Base-by-base conservation (phyloP, 176 grass and related monocot species). In the Aegilops sharonensis region DNA sequence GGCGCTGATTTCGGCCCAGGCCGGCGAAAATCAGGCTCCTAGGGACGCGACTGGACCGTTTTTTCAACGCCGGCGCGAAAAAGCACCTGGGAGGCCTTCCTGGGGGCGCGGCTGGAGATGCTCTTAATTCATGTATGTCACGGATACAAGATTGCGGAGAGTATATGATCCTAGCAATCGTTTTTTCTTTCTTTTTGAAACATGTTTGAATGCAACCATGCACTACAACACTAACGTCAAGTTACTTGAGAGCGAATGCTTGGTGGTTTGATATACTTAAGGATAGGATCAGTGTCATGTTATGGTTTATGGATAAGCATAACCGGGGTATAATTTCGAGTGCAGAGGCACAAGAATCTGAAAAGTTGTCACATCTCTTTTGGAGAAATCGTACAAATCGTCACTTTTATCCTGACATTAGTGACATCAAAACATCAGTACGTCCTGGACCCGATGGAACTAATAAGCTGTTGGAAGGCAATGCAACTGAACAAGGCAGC, bases 261-360 rank as follows among this genome's bases (percentile, higher is more conserved):
- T 76, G 61, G 43, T 56, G 67, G 69, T 31, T 57, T 57, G 59
- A 82, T 64, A 47, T 80, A 72, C 57, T 52, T 21, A 54, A 52
- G 71, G 77, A 72, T 80, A 80, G 63, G 60, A 72, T 81, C 68
- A n/a, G 14, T 81, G 36, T 63, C 64, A 74, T 74, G 48, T 66
- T 80, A 8, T n/a, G 35, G 24, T 3, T 42, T 65, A 20, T 79
- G 57, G 81, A 89, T 89, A 73, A 65, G 52, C 11, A 84, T 73
- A 67, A 66, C 37, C 24, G 17, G 23, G 13, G 61, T 47, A 80
- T 80, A 65, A 72, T 42, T 8, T 65, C 40, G 31, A 40, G 29
- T 89, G 75, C 37, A 75, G 77, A 15, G 54, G 2, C 15, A 54
- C 30, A 62, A 72, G 31, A 36, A 36, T 88, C 64, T 78, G 68